phyloP scores from a whole-genome alignment of 805 yeast species.

The Pichia eremophila region DNA sequence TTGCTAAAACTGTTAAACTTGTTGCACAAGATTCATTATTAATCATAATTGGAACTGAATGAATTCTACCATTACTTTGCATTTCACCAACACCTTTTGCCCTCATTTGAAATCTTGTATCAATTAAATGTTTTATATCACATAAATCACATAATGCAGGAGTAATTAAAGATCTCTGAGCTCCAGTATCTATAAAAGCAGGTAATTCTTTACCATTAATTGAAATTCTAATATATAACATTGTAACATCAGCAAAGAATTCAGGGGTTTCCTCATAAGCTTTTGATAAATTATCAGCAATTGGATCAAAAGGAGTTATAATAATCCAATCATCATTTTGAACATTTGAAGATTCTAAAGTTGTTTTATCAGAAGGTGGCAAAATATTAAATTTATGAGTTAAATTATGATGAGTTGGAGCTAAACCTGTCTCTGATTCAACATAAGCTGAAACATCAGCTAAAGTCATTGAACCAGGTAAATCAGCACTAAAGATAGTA shows the following conservation, averaged over 20 bases:
- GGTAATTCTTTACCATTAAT: conserved; percentile 75
- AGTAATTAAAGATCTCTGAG: conserved; percentile 80
- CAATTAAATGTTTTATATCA: conserved; percentile 64
- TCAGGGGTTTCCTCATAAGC: conserved; percentile 91
- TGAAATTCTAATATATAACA: conserved; percentile 72
- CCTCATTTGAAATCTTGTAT: conserved; percentile 67
- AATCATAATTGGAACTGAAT: conserved; percentile 76
- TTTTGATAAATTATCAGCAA: conserved; percentile 38
- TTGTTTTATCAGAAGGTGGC: conserved; percentile 4
- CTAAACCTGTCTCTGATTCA: conserved; percentile 7
- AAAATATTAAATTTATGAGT: conserved; percentile 4
- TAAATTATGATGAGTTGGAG: conserved; percentile 7
- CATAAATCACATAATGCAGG: conserved; percentile 67
- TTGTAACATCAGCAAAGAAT: conserved; percentile 68
- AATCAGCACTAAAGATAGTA: conserved; percentile 3
- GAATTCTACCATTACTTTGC: conserved; percentile 73
- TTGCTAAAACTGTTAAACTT: conserved; percentile 63
- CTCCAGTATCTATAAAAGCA: conserved; percentile 96
- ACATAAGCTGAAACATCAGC: conserved; percentile 8
- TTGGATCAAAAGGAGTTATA: conserved; percentile 5
- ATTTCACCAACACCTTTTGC: conserved; percentile 89
- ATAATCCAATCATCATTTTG: conserved; percentile 3
- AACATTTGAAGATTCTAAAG: conserved; percentile 4
- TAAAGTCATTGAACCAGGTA: conserved; percentile 8
- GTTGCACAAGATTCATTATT: conserved; percentile 59